Evolutionary conservation across 1,284 basidiomycete species (phyloP).

Genomic region (Malassezia obtusa): DNA sequence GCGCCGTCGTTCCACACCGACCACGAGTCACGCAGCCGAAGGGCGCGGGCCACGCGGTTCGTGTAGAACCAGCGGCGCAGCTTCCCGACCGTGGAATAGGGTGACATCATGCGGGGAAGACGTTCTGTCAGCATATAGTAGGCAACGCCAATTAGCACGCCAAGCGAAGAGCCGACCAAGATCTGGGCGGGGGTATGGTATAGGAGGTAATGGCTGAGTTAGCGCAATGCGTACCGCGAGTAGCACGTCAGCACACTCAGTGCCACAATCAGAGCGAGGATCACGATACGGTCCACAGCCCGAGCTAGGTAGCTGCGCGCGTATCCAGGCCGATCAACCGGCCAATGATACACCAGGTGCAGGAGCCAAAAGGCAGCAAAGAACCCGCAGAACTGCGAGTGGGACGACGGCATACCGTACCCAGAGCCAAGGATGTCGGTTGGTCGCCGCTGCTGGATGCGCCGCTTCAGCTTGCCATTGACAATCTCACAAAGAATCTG

Average conservation of each 20-base stretch:
- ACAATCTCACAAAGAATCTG: slow-evolving; percentile 64
- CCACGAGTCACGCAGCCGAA: slow-evolving; percentile 70
- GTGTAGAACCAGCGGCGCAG: background rate
- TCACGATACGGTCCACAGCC: slow-evolving; percentile 31
- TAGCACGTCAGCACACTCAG: slow-evolving; percentile 64
- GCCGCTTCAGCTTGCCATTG: slow-evolving; percentile 63
- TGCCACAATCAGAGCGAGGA: slow-evolving; percentile 55
- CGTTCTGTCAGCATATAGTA: slow-evolving; percentile 60
- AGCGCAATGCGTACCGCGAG: slow-evolving; percentile 53
- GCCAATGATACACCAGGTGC: slow-evolving; percentile 65
- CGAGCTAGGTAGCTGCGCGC: slow-evolving; percentile 25
- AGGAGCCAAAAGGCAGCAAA: slow-evolving; percentile 66
- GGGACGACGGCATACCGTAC: slow-evolving; percentile 77
- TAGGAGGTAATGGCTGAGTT: slow-evolving; percentile 58
- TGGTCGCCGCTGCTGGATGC: slow-evolving; percentile 63
- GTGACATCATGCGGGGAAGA: slow-evolving; percentile 50
- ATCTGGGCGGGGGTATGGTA: slow-evolving; percentile 67
- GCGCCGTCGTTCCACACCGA: slow-evolving; percentile 64
- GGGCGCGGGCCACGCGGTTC: slow-evolving; percentile 51
- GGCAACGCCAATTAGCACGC: slow-evolving; percentile 55
- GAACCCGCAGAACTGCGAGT: slow-evolving; percentile 80
- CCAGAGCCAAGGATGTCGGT: slow-evolving; percentile 59
- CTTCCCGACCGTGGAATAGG: slow-evolving; percentile 5
- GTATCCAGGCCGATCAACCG: slow-evolving; percentile 52
- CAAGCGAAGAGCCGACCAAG: slow-evolving; percentile 62